phyloP scores from a whole-genome alignment of 1,284 basidiomycete species.

The Pascua guehoae region DNA sequence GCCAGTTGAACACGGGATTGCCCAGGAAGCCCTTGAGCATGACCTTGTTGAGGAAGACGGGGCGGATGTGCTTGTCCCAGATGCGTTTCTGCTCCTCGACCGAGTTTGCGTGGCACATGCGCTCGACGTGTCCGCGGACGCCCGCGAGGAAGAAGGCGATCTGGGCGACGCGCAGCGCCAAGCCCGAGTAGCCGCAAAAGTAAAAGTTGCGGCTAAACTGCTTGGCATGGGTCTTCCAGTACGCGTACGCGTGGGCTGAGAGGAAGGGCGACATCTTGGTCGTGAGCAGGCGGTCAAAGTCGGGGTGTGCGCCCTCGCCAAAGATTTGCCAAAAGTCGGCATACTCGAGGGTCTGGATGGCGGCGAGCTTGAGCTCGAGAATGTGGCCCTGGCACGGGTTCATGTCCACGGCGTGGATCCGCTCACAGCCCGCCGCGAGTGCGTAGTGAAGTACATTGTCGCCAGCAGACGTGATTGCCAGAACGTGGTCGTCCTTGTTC shows the following conservation, averaged over 20 bases:
- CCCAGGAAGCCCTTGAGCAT: conserved; percentile 61
- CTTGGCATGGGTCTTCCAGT: conserved; percentile 66
- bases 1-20: conserved; percentile 72
- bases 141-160: conserved; percentile 63
- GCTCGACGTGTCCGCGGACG: conserved; percentile 58
- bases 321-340: conserved; percentile 71
- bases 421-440: conserved; percentile 60
- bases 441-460: conserved; percentile 81
- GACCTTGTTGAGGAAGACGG: conserved; percentile 63
- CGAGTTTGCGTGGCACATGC: conserved; percentile 59
- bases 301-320: conserved; percentile 62
- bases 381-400: conserved; percentile 68
- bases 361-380: conserved; percentile 73
- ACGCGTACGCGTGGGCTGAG: conserved; percentile 56
- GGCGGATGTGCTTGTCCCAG: conserved; percentile 61
- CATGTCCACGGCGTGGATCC: conserved; percentile 67
- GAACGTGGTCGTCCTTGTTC: conserved; percentile 62
- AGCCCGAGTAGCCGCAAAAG: conserved; percentile 67
- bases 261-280: conserved; percentile 66
- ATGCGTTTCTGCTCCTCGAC: conserved; percentile 63
- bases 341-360: conserved; percentile 61
- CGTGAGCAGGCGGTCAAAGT: conserved; percentile 66
- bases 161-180: conserved; percentile 65
- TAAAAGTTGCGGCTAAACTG: conserved; percentile 70
- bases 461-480: conserved; percentile 74